phyloP scores from a whole-genome alignment of 768 basidiomycete species.

The Mycena albidolilacea region DNA sequence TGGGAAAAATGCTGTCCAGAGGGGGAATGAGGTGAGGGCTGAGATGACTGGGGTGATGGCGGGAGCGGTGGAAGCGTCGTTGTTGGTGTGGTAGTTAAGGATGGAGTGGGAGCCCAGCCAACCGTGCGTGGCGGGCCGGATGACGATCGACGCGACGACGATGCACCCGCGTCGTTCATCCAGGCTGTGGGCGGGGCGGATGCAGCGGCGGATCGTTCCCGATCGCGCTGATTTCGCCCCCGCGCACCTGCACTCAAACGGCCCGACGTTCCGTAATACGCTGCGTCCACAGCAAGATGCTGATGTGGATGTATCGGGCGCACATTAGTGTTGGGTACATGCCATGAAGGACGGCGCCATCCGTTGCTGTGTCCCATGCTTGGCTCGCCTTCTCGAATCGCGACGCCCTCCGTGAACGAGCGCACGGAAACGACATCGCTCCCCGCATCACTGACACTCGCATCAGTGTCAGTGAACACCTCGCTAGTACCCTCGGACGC shows the following conservation, averaged over 20 bases:
- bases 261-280: constrained; percentile 25
- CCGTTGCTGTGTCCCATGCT: constrained; percentile 22
- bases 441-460: constrained; percentile 72
- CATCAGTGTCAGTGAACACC: constrained; percentile 77
- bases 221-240: constrained; percentile 39
- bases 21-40: constrained; percentile 45
- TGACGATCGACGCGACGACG: constrained; percentile 30
- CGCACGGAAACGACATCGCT: constrained; percentile 81
- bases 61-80: constrained; percentile 49
- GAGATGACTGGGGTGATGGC: constrained; percentile 64
- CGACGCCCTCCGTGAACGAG: constrained; percentile 71
- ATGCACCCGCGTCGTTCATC: constrained; percentile 28
- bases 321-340: constrained; percentile 50
- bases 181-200: constrained; percentile 32
- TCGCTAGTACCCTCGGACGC: constrained; percentile 75
- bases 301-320: constrained; percentile 42
- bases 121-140: constrained; percentile 34
- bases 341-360: constrained; percentile 65
- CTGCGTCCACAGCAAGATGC: constrained; percentile 30
- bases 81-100: constrained; percentile 16
- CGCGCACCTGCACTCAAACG: constrained; percentile 32
- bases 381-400: constrained; percentile 42
- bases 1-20: constrained; percentile 38
- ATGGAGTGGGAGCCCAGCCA: constrained; percentile 25
- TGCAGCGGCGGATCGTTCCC: constrained; percentile 26